phyloP scores from a whole-genome alignment of 495 filamentous ascomycete genomes.

The Daldinia childiae region DNA sequence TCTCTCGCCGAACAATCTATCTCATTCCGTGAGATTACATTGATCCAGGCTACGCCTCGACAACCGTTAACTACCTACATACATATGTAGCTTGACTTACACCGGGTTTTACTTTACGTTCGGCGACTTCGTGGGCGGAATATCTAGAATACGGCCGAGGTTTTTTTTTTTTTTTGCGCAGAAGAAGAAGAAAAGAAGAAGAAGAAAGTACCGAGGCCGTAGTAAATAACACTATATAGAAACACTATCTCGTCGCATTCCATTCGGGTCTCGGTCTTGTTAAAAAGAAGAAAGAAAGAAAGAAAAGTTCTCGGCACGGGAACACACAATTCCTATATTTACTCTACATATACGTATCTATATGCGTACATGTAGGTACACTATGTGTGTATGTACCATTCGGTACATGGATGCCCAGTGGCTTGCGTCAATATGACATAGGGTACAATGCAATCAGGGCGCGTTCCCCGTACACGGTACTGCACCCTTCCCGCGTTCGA shows the following conservation, averaged over 20 bases:
- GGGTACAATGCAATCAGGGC: conserved; percentile 23
- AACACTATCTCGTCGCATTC: conserved; percentile 33
- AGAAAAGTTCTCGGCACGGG: not conserved
- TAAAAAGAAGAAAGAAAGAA: not conserved
- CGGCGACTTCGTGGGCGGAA: conserved; percentile 18
- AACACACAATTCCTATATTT: conserved; percentile 3
- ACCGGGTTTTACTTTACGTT: conserved; percentile 11
- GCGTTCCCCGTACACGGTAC: conserved; percentile 28
- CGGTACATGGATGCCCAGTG: conserved; percentile 28
- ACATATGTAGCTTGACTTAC: conserved; percentile 1
- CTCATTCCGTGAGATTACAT: conserved; percentile 28
- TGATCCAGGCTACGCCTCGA: conserved; percentile 28
- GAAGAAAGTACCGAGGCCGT: too few species aligned
- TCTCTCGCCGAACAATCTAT: conserved; percentile 17
- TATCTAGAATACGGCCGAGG: conserved; percentile 29
- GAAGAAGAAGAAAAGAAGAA: too few species aligned
- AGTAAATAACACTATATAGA: too few species aligned
- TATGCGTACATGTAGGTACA: not conserved
- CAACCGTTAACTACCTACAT: conserved; percentile 10
- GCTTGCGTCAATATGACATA: conserved; percentile 28
- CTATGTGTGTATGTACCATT: conserved; percentile 6
- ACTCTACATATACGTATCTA: not conserved
- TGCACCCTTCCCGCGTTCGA: conserved; percentile 37
- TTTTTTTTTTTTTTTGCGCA: not conserved
- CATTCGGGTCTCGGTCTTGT: conserved; percentile 21